Percentiles rank a stretch among this genome's conserved stretches.
phyloP scores from a whole-genome alignment of 257 asterid species.

The Oldenlandia corymbosa region DNA sequence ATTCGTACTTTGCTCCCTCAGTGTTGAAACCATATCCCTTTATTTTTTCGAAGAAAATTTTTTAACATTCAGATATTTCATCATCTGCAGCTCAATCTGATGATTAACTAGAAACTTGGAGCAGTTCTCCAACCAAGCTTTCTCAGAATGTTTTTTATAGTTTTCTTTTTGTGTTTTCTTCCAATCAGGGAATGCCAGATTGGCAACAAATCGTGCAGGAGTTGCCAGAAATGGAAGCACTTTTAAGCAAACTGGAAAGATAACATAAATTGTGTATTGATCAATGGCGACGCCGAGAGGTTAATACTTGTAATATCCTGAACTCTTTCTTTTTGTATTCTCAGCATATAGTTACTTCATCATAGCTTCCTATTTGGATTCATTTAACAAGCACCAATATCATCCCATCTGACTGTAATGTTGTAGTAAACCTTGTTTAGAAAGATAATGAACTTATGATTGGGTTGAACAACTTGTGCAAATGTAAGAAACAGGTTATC shows the following conservation, averaged over 20 bases:
- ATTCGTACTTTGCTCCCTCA: neutral
- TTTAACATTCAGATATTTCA: neutral
- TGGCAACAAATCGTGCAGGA: slow-evolving; percentile 87
- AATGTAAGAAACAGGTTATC: neutral
- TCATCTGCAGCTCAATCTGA: neutral
- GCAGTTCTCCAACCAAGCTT: too few relatives aligned
- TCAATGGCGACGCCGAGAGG: neutral
- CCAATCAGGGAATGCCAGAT: slow-evolving; percentile 87
- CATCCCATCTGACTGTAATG: neutral
- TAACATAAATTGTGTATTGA: slow-evolving; percentile 21
- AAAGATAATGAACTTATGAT: neutral
- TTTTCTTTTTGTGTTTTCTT: neutral
- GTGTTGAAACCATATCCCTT: neutral
- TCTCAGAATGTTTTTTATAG: neutral
- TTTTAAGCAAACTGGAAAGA: slow-evolving; percentile 89
- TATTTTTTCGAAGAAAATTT: too few relatives aligned
- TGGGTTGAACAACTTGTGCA: neutral
- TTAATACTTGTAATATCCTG: slow-evolving; percentile 2
- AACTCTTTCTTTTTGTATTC: slow-evolving; percentile 3
- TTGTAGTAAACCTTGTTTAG: neutral
- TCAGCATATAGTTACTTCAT: too few relatives aligned
- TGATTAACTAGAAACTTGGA: neutral
- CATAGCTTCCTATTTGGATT: too few relatives aligned
- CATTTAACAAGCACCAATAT: too few relatives aligned
- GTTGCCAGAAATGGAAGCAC: slow-evolving; percentile 80